These are phyloP conservation scores for Sanghuangporus weigelae DNA, from an alignment of 1,284 basidiomycete species.

Conservation along the genomic window DNA sequence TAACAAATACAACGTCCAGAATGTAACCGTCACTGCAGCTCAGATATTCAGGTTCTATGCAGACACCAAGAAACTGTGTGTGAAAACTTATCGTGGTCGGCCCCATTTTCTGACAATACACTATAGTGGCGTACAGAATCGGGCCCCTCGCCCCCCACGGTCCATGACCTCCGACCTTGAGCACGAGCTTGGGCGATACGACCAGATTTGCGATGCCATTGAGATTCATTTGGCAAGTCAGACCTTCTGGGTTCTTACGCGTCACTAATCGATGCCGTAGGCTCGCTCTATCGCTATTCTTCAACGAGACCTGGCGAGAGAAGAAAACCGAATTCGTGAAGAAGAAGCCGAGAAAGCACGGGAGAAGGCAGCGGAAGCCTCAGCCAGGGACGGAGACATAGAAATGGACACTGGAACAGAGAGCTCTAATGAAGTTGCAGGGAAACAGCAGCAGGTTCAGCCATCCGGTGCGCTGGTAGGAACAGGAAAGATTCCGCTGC, in stretches of 20 bases:
- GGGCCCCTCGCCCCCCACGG: slow-evolving; percentile 58
- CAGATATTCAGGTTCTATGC: slow-evolving; percentile 65
- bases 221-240: slow-evolving; percentile 60
- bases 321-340: slow-evolving; percentile 49
- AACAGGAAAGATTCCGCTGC: slow-evolving; percentile 22
- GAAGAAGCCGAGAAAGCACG: slow-evolving; percentile 29
- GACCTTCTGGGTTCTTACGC: not conserved
- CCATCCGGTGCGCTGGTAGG: slow-evolving; percentile 19
- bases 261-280: slow-evolving; percentile 30
- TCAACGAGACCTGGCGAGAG: slow-evolving; percentile 57
- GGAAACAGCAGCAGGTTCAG: not conserved
- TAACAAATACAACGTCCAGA: slow-evolving; percentile 32
- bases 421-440: not conserved
- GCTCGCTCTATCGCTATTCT: slow-evolving; percentile 63
- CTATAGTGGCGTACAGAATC: slow-evolving; percentile 43
- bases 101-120: not conserved
- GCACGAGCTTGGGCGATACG: slow-evolving; percentile 67
- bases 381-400: slow-evolving; percentile 18
- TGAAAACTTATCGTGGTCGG: slow-evolving; percentile 2
- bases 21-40: slow-evolving; percentile 60
- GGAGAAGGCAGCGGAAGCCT: slow-evolving; percentile 32
- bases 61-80: slow-evolving; percentile 59
- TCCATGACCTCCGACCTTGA: slow-evolving; percentile 59
- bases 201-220: slow-evolving; percentile 70
- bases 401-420: not conserved